Evolutionary conservation across 306 rosid genomes (phyloP).

Genomic region (Hippophae tibetana): DNA sequence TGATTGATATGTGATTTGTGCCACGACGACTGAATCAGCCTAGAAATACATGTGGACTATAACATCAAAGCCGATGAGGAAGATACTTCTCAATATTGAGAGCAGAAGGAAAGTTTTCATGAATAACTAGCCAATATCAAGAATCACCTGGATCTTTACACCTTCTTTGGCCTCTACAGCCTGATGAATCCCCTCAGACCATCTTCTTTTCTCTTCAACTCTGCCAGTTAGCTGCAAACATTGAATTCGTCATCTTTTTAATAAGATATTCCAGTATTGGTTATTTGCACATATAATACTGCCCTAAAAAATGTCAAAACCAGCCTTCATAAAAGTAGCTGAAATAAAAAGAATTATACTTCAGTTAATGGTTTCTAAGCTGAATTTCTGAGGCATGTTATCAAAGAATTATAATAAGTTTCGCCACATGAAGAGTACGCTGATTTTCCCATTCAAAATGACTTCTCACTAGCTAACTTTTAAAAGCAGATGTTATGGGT

Average conservation of each 20-base stretch:
- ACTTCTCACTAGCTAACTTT: neutral
- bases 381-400: neutral
- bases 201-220: conserved; percentile 94
- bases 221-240: conserved; percentile 75
- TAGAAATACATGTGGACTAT: conserved; percentile 29
- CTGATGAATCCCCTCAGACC: conserved; percentile 99
- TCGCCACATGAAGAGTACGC: too few species aligned
- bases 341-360: neutral
- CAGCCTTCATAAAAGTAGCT: neutral
- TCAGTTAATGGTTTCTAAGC: neutral
- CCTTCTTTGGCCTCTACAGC: conserved; percentile 99
- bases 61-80: conserved; percentile 24
- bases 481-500: neutral
- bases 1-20: conserved; percentile 97
- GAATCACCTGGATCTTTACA: conserved; percentile 73
- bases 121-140: conserved; percentile 8
- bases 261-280: too few species aligned
- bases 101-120: conserved; percentile 11
- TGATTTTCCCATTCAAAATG: neutral
- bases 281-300: neutral
- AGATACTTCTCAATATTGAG: neutral
- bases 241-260: neutral
- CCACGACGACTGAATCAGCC: conserved; percentile 98
- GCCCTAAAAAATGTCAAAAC: neutral
- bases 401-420: too few species aligned